These are phyloP conservation scores for Akanthomyces dipterigenus DNA, from an alignment of 2,329 filamentous ascomycete species.

Conservation along the genomic window DNA sequence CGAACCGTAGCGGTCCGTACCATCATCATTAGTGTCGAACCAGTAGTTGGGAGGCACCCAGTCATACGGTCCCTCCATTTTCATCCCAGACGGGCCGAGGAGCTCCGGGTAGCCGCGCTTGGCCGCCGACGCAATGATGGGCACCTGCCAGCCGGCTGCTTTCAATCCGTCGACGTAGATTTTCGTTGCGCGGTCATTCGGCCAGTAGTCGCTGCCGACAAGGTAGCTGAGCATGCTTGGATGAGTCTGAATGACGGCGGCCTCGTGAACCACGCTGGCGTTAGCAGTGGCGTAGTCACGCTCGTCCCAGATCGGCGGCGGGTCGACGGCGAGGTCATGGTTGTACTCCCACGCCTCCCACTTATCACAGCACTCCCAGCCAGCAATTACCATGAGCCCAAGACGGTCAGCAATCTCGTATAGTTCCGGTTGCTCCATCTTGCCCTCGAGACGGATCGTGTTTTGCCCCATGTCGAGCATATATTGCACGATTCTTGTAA, in stretches of 20 bases:
- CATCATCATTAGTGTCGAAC: slow-evolving; percentile 39
- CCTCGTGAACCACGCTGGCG: slow-evolving; percentile 52
- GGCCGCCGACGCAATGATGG: slow-evolving; percentile 51
- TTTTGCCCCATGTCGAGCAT: slow-evolving; percentile 56
- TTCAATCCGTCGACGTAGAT: slow-evolving; percentile 46
- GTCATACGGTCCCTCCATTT: slow-evolving; percentile 61
- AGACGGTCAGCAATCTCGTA: slow-evolving; percentile 53
- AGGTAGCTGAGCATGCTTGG: slow-evolving; percentile 53
- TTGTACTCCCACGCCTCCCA: slow-evolving; percentile 62
- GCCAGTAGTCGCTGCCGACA: slow-evolving; percentile 58
- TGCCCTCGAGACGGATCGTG: slow-evolving; percentile 57
- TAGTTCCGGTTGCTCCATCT: slow-evolving; percentile 55
- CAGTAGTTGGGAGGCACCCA: slow-evolving; percentile 62
- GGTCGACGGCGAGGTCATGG: slow-evolving; percentile 36
- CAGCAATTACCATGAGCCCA: slow-evolving; percentile 55
- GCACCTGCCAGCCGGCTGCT: slow-evolving; percentile 46
- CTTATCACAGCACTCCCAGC: slow-evolving; percentile 63
- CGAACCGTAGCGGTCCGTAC: slow-evolving; percentile 38
- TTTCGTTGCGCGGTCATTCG: slow-evolving; percentile 46
- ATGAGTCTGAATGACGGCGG: slow-evolving; percentile 51
- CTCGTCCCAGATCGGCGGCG: slow-evolving; percentile 37
- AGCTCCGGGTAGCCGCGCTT: slow-evolving; percentile 45
- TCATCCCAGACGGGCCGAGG: slow-evolving; percentile 53
- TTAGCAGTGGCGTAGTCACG: slow-evolving; percentile 49
- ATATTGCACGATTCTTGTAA: slow-evolving; percentile 43